Evolutionary conservation across 2,329 filamentous ascomycete species (phyloP).

Genomic region (Fusarium sp.): DNA sequence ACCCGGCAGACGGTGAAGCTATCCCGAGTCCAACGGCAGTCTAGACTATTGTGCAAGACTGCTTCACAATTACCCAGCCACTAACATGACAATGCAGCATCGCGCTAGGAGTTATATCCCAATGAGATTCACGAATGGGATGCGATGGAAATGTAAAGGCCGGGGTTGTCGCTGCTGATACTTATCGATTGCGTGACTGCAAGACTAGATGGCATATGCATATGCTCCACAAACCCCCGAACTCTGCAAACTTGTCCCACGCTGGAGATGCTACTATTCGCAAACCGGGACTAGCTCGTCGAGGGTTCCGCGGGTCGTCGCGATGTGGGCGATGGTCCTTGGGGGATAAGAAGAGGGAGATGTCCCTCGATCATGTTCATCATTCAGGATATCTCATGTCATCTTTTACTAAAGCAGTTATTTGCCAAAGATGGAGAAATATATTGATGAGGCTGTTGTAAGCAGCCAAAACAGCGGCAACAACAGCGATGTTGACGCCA

Average conservation of each 20-base stretch:
- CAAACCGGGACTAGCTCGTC: neutral
- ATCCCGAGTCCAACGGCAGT: neutral
- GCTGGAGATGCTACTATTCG: too few species aligned
- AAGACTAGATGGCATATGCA: constrained; percentile 21
- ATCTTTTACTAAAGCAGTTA: neutral
- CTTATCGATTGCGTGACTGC: constrained; percentile 24
- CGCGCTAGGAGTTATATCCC: neutral
- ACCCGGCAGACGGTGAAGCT: neutral
- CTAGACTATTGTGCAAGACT: constrained; percentile 3
- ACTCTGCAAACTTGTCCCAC: neutral
- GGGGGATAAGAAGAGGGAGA: constrained; percentile 2
- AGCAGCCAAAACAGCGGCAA: constrained; percentile 16
- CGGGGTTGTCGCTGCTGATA: neutral
- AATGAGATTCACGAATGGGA: neutral
- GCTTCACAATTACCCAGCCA: neutral
- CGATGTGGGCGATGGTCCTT: constrained; percentile 5
- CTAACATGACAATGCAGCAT: neutral
- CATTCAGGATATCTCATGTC: neutral
- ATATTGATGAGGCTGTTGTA: constrained; percentile 15
- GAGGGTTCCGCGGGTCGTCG: constrained; percentile 16
- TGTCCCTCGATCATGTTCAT: neutral
- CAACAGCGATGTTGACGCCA: constrained; percentile 25
- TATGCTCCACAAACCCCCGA: constrained; percentile 3
- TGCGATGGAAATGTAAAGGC: neutral
- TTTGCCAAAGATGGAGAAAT: constrained; percentile 29